These are phyloP conservation scores for Carex kokanica DNA, from an alignment of 176 grass and related monocot genomes.

Conservation along the genomic window DNA sequence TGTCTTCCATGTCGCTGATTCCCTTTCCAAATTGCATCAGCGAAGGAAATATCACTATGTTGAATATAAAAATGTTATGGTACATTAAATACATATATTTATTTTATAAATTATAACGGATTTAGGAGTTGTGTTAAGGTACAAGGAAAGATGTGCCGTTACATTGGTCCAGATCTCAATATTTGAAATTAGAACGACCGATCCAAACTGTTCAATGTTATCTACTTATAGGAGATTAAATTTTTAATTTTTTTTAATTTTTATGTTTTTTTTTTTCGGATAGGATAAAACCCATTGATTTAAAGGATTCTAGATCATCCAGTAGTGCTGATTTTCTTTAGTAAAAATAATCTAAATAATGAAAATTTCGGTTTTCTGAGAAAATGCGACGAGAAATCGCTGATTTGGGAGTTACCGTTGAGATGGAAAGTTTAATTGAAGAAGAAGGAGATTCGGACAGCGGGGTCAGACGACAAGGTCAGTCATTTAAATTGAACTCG, in stretches of 20 bases:
- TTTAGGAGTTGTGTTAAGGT: background rate
- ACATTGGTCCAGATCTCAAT: background rate
- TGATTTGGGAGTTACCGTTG: no score
- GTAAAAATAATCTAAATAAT: background rate
- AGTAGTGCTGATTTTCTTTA: background rate
- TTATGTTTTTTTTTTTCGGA: background rate
- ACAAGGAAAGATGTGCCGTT: background rate
- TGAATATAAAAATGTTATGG: background rate
- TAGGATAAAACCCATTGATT: background rate
- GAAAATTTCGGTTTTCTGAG: background rate
- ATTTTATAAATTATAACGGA: background rate
- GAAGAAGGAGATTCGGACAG: no score
- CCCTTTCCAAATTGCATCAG: constrained; percentile 54
- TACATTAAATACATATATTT: background rate
- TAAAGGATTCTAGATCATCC: background rate
- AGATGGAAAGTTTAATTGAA: no score
- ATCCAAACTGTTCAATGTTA: background rate
- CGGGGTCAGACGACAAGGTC: no score
- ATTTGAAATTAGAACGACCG: background rate
- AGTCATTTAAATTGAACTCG: no score
- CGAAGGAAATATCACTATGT: constrained; percentile 68
- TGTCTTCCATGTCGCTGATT: constrained; percentile 64
- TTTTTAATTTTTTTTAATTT: no score
- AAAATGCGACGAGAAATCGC: no score
- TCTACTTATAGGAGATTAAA: background rate